Percentiles rank a stretch among this genome's conserved stretches.
Evolutionary conservation across 257 asterid genomes (phyloP).

Genomic region (Fraxinus excelsior): DNA sequence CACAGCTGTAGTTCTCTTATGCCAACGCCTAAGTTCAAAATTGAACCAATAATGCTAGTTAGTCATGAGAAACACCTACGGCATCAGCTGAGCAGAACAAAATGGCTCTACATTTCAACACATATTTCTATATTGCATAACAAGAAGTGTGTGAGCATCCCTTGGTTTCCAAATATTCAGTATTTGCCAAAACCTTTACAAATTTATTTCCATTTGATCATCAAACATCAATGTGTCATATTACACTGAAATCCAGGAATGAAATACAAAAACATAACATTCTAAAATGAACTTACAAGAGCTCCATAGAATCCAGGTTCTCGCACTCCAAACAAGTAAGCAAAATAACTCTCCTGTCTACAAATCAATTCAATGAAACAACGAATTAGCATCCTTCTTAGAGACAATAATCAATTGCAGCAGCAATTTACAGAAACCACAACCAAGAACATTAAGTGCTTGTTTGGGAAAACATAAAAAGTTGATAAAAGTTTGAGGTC

Average conservation of each 20-base stretch:
- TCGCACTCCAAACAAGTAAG: constrained; percentile 93
- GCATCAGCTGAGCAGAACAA: constrained; percentile 10
- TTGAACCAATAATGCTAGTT: background rate
- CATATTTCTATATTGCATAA: background rate
- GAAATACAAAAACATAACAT: constrained; percentile 16
- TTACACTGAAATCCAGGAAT: constrained; percentile 6
- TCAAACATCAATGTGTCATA: constrained; percentile 6
- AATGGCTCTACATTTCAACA: background rate
- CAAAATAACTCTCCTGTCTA: constrained; percentile 98
- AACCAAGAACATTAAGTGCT: background rate
- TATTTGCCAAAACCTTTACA: background rate
- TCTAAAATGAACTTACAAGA: constrained; percentile 59
- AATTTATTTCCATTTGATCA: constrained; percentile 7
- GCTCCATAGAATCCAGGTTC: constrained; percentile 98
- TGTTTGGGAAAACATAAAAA: no score
- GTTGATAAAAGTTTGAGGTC: no score
- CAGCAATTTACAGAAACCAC: constrained; percentile 7
- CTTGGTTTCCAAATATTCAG: constrained; percentile 8
- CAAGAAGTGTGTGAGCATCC: background rate
- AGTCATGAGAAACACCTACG: constrained; percentile 1
- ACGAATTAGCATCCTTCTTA: constrained; percentile 13
- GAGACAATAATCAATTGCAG: background rate
- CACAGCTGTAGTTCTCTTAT: background rate
- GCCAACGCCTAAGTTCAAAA: background rate
- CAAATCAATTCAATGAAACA: constrained; percentile 28